Base-by-base conservation (phyloP, 345 rosid genomes). In the Eucalyptus erythrocorys region DNA sequence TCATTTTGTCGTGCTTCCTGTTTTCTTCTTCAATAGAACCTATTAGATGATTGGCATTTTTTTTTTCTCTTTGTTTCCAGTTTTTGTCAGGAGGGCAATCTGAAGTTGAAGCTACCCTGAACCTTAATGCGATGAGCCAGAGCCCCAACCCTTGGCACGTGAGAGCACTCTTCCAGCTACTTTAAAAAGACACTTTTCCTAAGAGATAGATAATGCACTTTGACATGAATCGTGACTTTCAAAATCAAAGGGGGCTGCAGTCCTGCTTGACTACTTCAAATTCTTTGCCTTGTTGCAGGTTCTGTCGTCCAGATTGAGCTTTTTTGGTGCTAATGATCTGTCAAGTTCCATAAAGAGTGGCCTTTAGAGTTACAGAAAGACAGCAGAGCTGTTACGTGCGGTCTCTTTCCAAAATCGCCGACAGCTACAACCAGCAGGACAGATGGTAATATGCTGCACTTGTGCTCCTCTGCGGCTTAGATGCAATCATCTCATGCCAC, bases 81-180 rank as follows among this genome's bases (percentile, higher is more conserved):
- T 97, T 97, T 93, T 92, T 97, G 90, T 97, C 99, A 5, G 99
- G 99, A 90, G 99, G 99, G 91, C 99, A 98, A 88, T 98, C 99
- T 3, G 99, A 98, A 92, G 94, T 93, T 59, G 96, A 97, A 93
- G 99, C 99, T 43, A 98, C 99, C 27, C 93, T 95, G 90, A 98
- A 98, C 95, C 92, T 98, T 87, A 94, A 97, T 10, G 98, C 99
- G 17, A 98, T 98, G 99, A 98, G 97, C 96, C 99, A 97, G 89
- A 94, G 93, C 92, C 98, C 98, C 89, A 98, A 97, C 94, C 99
- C 99, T 8, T 98, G 99, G 99, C 99, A 96, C 27, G 99, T 98
- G 66, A n/a, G n/a, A n/a, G n/a, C n/a, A 26, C n/a, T 57, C n/a
- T 24, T 26, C 10, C 6, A 27, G 64, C 64, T 57, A 57, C 6